Evolutionary conservation across 2,329 filamentous ascomycete genomes (phyloP), one percentile per base, ranked within the genome.

Genomic region (Aureobasidium sp.): DNA sequence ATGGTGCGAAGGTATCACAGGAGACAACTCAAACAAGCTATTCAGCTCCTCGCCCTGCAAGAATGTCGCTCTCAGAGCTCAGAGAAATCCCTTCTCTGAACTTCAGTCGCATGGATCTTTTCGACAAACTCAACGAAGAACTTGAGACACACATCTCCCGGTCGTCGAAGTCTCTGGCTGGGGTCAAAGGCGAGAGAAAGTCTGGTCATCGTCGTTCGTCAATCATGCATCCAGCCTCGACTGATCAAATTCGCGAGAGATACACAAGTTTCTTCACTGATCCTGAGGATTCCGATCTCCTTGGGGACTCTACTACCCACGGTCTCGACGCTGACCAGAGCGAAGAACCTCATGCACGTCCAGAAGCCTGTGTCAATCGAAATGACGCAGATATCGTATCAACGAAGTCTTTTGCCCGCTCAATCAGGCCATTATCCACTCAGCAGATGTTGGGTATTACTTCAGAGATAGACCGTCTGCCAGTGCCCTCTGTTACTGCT

Each of bases 51-150:
- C 39, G 32, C 30, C 39, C 51, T 24, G 38, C 44, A 2, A 40
- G 53, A 8, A 55, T 58, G 39, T 52, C 67, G 11, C 58, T 71
- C 3, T 64, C 59, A 12, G 68, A 71, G 38, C 66, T 65, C 35
- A 65, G 68, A 51, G 66, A 70, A 12, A 64, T 77, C 25, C 74
- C 74, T 12, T 74, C 71, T 6, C 65, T 77, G 56, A 70, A 74
- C 56, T 76, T 76, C 63, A 76, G 73, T 55, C 66, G 66, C 6
- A 70, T 71, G 59, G 68, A 75, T 57, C 61, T 76, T 40, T 66
- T 75, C 49, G 68, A 71, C 35, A 73, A 70, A 59, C 58, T 76
- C 25, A 71, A 72, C 27, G 70, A 73, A 35, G 72, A 68, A 16
- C 59, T 74, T 19, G 71, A 71, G 11, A 41, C 48, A 8, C 35